These are phyloP conservation scores for Lolium rigidum DNA, from an alignment of 176 grass and related monocot species.

Conservation along the genomic window DNA sequence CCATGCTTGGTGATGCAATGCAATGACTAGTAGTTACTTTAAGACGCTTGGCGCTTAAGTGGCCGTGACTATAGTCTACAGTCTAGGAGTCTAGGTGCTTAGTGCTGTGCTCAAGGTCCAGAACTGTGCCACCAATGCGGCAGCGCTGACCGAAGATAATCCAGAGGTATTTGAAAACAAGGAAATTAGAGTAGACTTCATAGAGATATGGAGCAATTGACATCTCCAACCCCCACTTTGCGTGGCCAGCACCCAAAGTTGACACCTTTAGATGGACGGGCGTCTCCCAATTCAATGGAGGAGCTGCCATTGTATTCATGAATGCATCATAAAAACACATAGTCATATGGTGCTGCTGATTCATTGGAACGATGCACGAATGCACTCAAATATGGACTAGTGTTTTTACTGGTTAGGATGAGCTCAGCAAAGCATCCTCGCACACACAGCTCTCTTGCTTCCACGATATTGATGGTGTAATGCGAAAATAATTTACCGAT, in stretches of 20 bases:
- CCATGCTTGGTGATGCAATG: not conserved
- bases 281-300: not conserved
- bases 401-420: not conserved
- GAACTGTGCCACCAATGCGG: not conserved
- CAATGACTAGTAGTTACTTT: slow-evolving; percentile 1
- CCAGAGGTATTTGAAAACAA: not conserved
- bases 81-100: not conserved
- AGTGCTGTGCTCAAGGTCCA: not conserved
- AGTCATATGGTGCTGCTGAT: not conserved
- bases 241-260: slow-evolving; percentile 41
- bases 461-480: not conserved
- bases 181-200: not conserved
- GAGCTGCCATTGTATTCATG: not conserved
- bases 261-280: not conserved
- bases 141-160: slow-evolving; percentile 17
- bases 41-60: not conserved
- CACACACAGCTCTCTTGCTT: not conserved
- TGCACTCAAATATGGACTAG: slow-evolving; percentile 13
- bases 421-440: slow-evolving; percentile 4
- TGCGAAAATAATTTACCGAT: not conserved
- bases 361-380: not conserved
- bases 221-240: slow-evolving; percentile 33
- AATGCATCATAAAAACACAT: not conserved
- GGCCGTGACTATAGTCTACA: not conserved
- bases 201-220: slow-evolving; percentile 16